A percentile compares a stretch with the other conserved stretches of the same genome.
Evolutionary conservation across 768 basidiomycete genomes (phyloP).

Genomic region (Cyclocybe aegerita): DNA sequence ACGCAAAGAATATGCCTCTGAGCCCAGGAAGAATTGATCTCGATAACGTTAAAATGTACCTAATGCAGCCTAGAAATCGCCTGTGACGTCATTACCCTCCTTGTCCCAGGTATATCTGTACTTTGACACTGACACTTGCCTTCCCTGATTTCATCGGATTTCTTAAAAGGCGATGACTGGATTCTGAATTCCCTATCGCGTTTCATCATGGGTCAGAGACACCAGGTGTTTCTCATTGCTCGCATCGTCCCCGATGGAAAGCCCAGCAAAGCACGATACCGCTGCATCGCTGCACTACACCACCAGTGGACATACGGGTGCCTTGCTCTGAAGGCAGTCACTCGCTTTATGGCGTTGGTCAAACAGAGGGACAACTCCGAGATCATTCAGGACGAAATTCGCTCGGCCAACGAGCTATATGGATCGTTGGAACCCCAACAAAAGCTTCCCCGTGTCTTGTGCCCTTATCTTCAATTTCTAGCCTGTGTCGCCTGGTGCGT

Average conservation of each 20-base stretch:
- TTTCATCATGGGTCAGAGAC: slow-evolving; percentile 36
- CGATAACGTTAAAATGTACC: no score
- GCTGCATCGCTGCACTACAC: slow-evolving; percentile 39
- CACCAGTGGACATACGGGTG: slow-evolving; percentile 39
- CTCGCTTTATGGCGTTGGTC: slow-evolving; percentile 32
- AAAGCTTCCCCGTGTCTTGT: slow-evolving; percentile 23
- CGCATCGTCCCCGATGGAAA: slow-evolving; percentile 23
- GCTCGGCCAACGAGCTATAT: slow-evolving; percentile 14
- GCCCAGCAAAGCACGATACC: slow-evolving; percentile 26
- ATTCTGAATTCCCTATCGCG: no score
- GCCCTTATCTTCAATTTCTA: slow-evolving; percentile 30
- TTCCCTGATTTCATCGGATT: no score
- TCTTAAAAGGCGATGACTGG: no score
- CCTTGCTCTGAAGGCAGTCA: slow-evolving; percentile 28
- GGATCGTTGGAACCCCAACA: slow-evolving; percentile 1
- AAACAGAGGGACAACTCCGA: slow-evolving; percentile 34
- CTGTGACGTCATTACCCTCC: no score
- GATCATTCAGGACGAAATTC: slow-evolving; percentile 35
- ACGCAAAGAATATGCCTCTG: no score
- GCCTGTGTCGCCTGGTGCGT: slow-evolving; percentile 27
- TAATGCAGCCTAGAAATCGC: no score
- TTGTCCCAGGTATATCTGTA: no score
- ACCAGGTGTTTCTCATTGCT: slow-evolving; percentile 40
- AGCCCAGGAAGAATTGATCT: no score
- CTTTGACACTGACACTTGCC: no score